A percentile compares a stretch with the other conserved stretches of the same genome.
Evolutionary conservation across 768 basidiomycete genomes (phyloP).

Genomic region (Boletus vermiculosoides): DNA sequence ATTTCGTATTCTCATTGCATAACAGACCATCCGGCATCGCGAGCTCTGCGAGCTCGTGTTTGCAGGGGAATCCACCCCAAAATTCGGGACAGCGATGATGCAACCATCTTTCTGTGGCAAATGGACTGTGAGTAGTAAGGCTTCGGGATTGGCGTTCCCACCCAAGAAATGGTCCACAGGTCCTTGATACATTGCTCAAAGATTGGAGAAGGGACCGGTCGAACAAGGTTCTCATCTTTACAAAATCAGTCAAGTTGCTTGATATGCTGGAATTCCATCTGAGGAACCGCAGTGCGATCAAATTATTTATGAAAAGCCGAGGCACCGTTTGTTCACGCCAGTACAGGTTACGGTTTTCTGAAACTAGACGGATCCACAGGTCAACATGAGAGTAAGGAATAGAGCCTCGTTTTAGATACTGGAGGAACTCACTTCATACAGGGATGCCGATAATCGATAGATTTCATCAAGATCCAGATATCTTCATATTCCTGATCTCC

Average conservation of each 20-base stretch:
- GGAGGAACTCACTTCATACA: slow-evolving; percentile 27
- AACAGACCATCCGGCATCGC: slow-evolving; percentile 52
- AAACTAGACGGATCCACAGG: slow-evolving; percentile 79
- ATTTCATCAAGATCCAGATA: slow-evolving; percentile 71
- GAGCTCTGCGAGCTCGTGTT: slow-evolving; percentile 63
- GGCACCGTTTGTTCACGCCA: background rate
- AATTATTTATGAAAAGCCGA: background rate
- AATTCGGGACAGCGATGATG: slow-evolving; percentile 61
- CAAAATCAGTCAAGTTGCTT: slow-evolving; percentile 86
- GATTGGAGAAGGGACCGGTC: slow-evolving; percentile 62
- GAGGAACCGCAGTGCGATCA: slow-evolving; percentile 43
- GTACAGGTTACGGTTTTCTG: slow-evolving; percentile 56
- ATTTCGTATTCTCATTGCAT: background rate
- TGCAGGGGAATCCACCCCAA: slow-evolving; percentile 52
- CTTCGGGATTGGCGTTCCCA: background rate
- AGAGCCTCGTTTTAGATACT: background rate
- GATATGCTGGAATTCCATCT: slow-evolving; percentile 83
- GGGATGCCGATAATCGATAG: slow-evolving; percentile 85
- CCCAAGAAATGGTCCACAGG: slow-evolving; percentile 40
- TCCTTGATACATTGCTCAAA: slow-evolving; percentile 62
- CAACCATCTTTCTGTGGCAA: slow-evolving; percentile 76
- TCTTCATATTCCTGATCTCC: slow-evolving; percentile 85
- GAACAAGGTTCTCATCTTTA: slow-evolving; percentile 93
- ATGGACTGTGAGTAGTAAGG: slow-evolving; percentile 63
- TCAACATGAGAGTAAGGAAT: slow-evolving; percentile 59